A percentile compares a stretch with the other conserved stretches of the same genome.
phyloP scores from a whole-genome alignment of 768 basidiomycete species.

The Calocybe gangraenosa region DNA sequence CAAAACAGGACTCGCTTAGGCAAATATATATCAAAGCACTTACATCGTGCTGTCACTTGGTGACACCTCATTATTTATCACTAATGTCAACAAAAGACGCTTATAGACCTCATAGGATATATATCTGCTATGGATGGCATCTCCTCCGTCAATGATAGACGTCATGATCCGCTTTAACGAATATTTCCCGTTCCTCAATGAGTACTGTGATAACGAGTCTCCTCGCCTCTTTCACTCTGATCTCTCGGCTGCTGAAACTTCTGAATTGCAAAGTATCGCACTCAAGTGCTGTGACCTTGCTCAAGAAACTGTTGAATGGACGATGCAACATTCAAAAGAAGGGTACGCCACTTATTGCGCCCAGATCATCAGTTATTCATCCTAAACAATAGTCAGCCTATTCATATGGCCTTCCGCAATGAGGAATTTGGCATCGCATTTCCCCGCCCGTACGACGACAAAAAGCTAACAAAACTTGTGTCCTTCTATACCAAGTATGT shows the following conservation, averaged over 20 bases:
- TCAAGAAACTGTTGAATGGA: constrained; percentile 19
- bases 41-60: constrained; percentile 22
- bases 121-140: constrained; percentile 25
- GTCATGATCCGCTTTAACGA: constrained; percentile 37
- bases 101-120: constrained; percentile 24
- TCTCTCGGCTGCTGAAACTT: constrained; percentile 21
- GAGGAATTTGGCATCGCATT: constrained; percentile 16
- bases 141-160: constrained; percentile 23
- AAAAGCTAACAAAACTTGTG: constrained; percentile 17
- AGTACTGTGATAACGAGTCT: constrained; percentile 13
- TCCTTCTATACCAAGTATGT: constrained; percentile 22
- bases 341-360: constrained; percentile 12
- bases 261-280: constrained; percentile 14
- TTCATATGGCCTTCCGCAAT: constrained; percentile 16
- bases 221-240: constrained; percentile 23
- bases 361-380: not conserved
- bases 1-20: constrained; percentile 18
- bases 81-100: too few relatives aligned
- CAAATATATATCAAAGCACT: constrained; percentile 29
- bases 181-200: constrained; percentile 32
- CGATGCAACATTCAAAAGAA: constrained; percentile 12
- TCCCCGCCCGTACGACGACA: constrained; percentile 12
- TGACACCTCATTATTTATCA: constrained; percentile 9
- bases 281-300: constrained; percentile 14
- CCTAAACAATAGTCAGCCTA: constrained; percentile 16